Conservation (phyloP, 1,284 basidiomycete species). For the Phlebopus sp. region DNA sequence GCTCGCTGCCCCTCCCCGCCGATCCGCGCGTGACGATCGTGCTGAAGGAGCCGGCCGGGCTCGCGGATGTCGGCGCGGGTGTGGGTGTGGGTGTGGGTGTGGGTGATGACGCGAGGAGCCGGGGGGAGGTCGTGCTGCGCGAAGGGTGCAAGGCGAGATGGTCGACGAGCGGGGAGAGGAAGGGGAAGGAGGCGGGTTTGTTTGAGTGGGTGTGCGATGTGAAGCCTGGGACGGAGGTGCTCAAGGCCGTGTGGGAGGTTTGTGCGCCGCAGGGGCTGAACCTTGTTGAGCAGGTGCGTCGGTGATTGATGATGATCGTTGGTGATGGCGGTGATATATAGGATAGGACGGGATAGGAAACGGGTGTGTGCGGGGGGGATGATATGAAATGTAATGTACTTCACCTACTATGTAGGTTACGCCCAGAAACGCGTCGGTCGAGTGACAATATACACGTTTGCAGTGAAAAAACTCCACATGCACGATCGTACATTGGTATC, state of each 20-base stretch:
- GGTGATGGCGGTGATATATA: too few relatives aligned
- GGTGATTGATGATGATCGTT: too few relatives aligned
- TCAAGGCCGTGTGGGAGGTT: constrained; percentile 27
- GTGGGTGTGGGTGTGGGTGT: too few relatives aligned
- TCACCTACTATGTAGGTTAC: too few relatives aligned
- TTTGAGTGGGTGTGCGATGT: constrained; percentile 27
- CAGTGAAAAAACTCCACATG: too few relatives aligned
- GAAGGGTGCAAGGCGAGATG: constrained; percentile 19
- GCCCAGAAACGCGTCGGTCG: too few relatives aligned
- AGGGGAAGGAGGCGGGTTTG: constrained; percentile 21
- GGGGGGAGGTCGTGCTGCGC: constrained; percentile 13
- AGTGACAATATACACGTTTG: too few relatives aligned
- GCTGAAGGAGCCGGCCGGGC: constrained; percentile 21
- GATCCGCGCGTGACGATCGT: constrained; percentile 24
- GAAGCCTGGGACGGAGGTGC: constrained; percentile 14
- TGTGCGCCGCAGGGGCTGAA: constrained; percentile 14
- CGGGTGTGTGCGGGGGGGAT: too few relatives aligned
- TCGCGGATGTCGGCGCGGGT: constrained; percentile 20
- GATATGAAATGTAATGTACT: too few relatives aligned
- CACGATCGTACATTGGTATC: too few relatives aligned
- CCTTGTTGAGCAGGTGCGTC: constrained; percentile 10
- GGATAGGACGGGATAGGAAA: too few relatives aligned
- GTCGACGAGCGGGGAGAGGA: constrained; percentile 16
- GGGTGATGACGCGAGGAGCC: too few relatives aligned
- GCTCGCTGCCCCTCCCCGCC: constrained; percentile 17